Evolutionary conservation across 2,329 filamentous ascomycete genomes (phyloP), one percentile per base, ranked within the genome.

Genomic region (Botrytis cinerea): DNA sequence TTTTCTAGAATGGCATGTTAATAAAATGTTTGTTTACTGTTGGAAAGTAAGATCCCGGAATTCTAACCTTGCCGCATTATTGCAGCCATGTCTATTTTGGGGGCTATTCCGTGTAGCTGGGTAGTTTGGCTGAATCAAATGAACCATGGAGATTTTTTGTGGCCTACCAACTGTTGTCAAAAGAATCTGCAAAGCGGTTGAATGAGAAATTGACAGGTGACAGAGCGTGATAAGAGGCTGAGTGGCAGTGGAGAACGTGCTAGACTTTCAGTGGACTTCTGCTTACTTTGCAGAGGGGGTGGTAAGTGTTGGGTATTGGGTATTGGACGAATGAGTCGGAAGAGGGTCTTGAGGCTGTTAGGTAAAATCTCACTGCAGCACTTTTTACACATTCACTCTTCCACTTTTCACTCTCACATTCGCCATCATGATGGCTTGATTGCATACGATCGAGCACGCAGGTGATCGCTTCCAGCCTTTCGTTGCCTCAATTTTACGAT

Each of bases 1-100:
- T 35, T n/a, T 38, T 38, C 5, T 7, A 45, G 32, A 20, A 40
- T 61, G 20, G 32, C n/a, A 38, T 43, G 28, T 28, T 12, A 35
- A 57, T 25, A 20, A 54, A 67, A 28, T 43, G 46, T 72, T 66
- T 70, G 54, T 62, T 70, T 70, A 60, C 51, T 46, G 7, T 45
- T 18, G n/a, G 18, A 45, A 63, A 35, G 57, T n/a, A 16, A 38
- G 40, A 71, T 25, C 45, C 69, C 54, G 57, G 45, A 46, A n/a
- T 10, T 22, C 25, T 32, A 25, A 28, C 46, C 57, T 54, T 54
- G 35, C 32, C 43, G 18, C 10, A 40, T 28, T 14, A 9, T 38
- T 71, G 22, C 40, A 63, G 59, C 16, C 28, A 25, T 32, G 20
- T 64, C 40, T 64, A 64, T 64, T 64, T 71, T 48, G 32, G 57